Evolutionary conservation across 177 flowering plant genomes (phyloP), one percentile per base, ranked within the genome.

Genomic region (Telopea speciosissima): DNA sequence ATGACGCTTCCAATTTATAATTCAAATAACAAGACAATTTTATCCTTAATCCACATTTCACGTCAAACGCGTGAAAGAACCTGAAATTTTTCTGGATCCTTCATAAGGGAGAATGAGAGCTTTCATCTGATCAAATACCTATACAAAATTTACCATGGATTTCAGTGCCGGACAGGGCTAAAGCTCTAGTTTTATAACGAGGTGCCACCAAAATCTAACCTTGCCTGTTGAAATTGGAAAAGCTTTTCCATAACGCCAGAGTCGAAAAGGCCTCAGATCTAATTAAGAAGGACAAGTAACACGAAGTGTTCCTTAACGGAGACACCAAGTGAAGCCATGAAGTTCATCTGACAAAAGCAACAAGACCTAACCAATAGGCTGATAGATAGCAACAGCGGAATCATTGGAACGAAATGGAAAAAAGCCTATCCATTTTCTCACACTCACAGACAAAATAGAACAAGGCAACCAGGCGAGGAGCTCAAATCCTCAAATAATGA

Each of bases 401-500:
- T 16, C 45, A 68, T 68, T 69, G 3, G 7, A 68, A 49, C 69
- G 11, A 68, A 68, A 8, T 31, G 8, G 31, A 69, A 8, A 23
- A 59, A 69, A 69, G 24, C 22, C 62, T 11, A 45, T 28, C 60
- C n/a, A 24, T 6, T 61, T 31, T n/a, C 64, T 16, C 25, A 21
- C 45, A 60, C 62, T 22, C 54, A 12, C 40, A 63, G 21, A 24
- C 36, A 36, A 40, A 44, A 63, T 28, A 17, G 16, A 19, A 40
- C 19, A 22, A 28, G 40, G 61, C 61, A 19, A 52, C 61, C 4
- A 58, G 5, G 65, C 8, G 44, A 60, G 24, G 24, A 58, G 54
- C 70, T 69, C 71, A 49, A 58, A 69, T 60, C 24, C 10, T 58
- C 61, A 58, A 33, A 56, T n/a, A 19, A 23, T 9, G n/a, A 68